Evolutionary conservation across 495 filamentous ascomycete genomes (phyloP), one percentile per base, ranked within the genome.

Genomic region (Hypoxylon lienhwacheense): DNA sequence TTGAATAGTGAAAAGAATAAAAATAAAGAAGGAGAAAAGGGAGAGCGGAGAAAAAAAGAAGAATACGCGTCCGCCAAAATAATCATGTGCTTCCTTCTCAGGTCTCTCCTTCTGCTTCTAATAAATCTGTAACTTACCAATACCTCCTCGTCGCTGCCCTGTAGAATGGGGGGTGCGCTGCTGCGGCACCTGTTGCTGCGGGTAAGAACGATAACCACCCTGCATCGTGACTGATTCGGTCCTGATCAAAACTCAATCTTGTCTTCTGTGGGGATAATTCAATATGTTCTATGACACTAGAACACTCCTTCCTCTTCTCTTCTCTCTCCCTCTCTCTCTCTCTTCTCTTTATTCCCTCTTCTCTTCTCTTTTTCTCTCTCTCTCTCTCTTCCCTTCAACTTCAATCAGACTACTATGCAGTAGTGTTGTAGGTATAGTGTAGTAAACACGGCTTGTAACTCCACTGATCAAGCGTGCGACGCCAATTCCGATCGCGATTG

Each of bases 121-220:
- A n/a, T n/a, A n/a, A n/a, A n/a, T n/a, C n/a, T n/a, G 37, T 51
- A 32, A 73, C 72, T 60, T 70, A 78, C 75, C 75, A 65, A 78
- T 78, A 36, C 69, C 69, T 41, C 67, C 69, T 55, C 76, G 73
- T 56, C 74, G 68, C 53, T 68, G 70, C 40, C 70, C 66, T 14
- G 60, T 66, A 61, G 64, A 41, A 60, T 74, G 75, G 62, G 69
- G 68, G 45, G 70, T 68, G 49, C 66, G 52, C 36, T 50, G 59
- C 48, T 49, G 59, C 47, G 55, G 64, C 11, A 54, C 57, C 50
- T 75, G 72, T 53, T 70, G 72, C 59, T 69, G 69, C 48, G 69
- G 67, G 64, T 77, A 77, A 36, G 69, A 63, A 34, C 74, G 74
- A 63, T 72, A 78, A 52, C 73, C 66, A 36, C 66, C 59, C 66